Conservation (phyloP, 768 basidiomycete genomes). For the Amylocystis lapponica region DNA sequence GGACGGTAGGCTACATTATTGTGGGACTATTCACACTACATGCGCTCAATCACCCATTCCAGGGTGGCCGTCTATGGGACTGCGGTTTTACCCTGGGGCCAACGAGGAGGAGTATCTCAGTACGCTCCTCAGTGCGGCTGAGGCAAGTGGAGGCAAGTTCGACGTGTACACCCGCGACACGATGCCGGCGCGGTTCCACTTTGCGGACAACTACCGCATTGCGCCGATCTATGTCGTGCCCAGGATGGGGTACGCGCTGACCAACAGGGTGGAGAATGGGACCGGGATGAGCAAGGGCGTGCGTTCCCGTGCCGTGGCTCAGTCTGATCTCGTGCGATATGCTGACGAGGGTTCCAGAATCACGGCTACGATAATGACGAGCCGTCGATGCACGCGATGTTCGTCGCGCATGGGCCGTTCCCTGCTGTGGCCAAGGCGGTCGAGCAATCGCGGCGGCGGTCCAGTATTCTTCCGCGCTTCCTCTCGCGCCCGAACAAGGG, state of each 20-base stretch:
- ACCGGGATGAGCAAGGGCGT: conserved; percentile 72
- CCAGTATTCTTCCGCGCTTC: conserved; percentile 13
- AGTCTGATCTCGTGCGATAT: too few relatives aligned
- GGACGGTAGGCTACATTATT: conserved; percentile 42
- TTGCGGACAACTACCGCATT: conserved; percentile 65
- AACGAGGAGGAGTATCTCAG: conserved; percentile 55
- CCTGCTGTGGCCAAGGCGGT: conserved; percentile 58
- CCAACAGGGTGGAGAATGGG: conserved; percentile 55
- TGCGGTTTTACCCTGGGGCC: conserved; percentile 60
- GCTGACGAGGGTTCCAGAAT: conserved; percentile 39
- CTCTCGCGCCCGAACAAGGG: conserved; percentile 35
- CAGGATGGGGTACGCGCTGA: conserved; percentile 73
- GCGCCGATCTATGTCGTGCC: conserved; percentile 87
- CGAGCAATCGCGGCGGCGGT: conserved; percentile 28
- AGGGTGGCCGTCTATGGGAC: conserved; percentile 88
- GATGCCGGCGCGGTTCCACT: conserved; percentile 83
- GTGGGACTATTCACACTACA: background rate
- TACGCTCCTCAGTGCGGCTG: conserved; percentile 46
- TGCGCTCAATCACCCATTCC: too few relatives aligned
- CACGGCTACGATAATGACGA: conserved; percentile 88
- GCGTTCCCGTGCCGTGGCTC: conserved; percentile 22
- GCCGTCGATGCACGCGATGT: conserved; percentile 79
- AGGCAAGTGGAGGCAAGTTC: conserved; percentile 58
- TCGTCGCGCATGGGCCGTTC: conserved; percentile 91
- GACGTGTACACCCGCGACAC: conserved; percentile 72